Evolutionary conservation across 257 asterid species (phyloP).

Genomic region (Striga asiatica): DNA sequence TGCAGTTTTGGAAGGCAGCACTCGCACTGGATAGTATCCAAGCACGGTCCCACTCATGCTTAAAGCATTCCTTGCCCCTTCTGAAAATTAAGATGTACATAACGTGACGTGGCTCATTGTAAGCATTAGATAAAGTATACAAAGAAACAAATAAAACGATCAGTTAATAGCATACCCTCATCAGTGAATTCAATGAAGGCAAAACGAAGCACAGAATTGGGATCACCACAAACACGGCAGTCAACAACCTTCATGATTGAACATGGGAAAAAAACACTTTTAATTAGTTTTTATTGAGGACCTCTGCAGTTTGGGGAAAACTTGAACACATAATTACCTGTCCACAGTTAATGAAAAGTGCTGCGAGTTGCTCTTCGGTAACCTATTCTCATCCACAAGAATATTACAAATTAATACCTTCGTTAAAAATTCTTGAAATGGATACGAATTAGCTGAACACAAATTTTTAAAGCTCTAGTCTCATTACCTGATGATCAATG

Average conservation of each 20-base stretch:
- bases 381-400: conserved; percentile 31
- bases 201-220: conserved; percentile 70
- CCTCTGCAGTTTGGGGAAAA: neutral
- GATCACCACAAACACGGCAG: conserved; percentile 78
- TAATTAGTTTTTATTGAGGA: neutral
- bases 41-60: conserved; percentile 70
- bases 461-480: neutral
- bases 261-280: neutral
- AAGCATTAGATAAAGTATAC: neutral
- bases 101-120: conserved; percentile 1
- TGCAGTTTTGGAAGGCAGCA: conserved; percentile 75
- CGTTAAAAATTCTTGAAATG: too few species aligned
- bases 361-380: conserved; percentile 72
- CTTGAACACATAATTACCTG: conserved; percentile 27
- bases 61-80: conserved; percentile 62
- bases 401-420: neutral
- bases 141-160: neutral
- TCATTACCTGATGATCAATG: conserved; percentile 65
- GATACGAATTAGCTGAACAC: neutral
- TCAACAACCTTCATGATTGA: conserved; percentile 53
- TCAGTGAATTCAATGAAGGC: conserved; percentile 66
- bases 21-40: conserved; percentile 66
- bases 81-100: conserved; percentile 27
- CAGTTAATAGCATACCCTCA: conserved; percentile 35
- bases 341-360: conserved; percentile 51